Conservation (phyloP, 352 stramenopile species). For the Phytophthora quininea region DNA sequence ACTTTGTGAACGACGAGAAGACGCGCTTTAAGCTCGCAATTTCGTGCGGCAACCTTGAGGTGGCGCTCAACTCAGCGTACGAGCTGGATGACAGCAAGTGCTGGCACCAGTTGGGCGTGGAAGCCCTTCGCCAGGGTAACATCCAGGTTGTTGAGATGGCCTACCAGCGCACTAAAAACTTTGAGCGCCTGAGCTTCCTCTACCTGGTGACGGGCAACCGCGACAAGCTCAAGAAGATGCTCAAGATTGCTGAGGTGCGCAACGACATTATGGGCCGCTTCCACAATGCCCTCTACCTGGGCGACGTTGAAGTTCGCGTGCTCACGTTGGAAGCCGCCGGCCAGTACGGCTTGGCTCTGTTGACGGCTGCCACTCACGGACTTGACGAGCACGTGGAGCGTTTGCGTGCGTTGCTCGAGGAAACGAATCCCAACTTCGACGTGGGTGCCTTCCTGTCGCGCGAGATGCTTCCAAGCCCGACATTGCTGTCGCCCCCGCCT, state of each 20-base stretch:
- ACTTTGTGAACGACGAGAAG: conserved; percentile 99
- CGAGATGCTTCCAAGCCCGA: conserved; percentile 69
- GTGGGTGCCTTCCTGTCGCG: conserved; percentile 66
- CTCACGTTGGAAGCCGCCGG: conserved; percentile 95
- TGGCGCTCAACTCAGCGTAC: conserved; percentile 97
- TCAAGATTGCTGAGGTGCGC: conserved; percentile 98
- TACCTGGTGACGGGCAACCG: conserved; percentile 99
- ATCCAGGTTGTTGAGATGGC: conserved; percentile 99
- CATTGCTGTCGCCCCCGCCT: conserved; percentile 93
- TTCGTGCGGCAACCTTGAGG: conserved; percentile 99
- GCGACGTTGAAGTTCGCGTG: conserved; percentile 95
- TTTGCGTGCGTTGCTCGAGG: conserved; percentile 92
- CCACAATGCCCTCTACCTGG: conserved; percentile 98
- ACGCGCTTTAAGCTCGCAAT: conserved; percentile 98
- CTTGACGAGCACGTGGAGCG: conserved; percentile 95
- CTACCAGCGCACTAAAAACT: conserved; percentile 99
- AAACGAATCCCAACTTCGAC: conserved; percentile 86
- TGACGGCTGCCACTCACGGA: conserved; percentile 96
- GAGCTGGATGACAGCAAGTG: conserved; percentile 95
- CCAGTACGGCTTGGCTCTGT: conserved; percentile 96
- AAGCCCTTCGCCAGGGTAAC: conserved; percentile 98
- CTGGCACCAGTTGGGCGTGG: conserved; percentile 97
- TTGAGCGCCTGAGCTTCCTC: conserved; percentile 99
- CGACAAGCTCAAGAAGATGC: conserved; percentile 99
- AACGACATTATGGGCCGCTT: conserved; percentile 99